Base-by-base conservation (phyloP, 768 basidiomycete genomes). In the Lentinula sp. region DNA sequence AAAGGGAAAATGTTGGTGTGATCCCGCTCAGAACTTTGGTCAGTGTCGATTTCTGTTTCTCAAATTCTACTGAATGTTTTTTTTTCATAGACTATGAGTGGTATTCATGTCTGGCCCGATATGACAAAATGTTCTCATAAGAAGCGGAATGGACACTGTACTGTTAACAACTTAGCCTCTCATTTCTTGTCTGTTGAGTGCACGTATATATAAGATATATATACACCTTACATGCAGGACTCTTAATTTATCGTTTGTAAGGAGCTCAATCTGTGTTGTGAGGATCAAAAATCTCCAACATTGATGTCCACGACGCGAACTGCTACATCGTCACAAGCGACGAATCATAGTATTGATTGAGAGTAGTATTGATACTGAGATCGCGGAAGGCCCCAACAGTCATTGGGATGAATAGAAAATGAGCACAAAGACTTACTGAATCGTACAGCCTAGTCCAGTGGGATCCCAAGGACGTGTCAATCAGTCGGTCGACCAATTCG, bases 371-470 rank as follows among this genome's bases (percentile, higher is more conserved):
- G 93, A 75, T 88, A 95, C 93, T 95, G 67, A 37, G 56, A 23
- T 37, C 18, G 16, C 15, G 28, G 11, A 37, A 32, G 42, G 61
- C 64, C 10, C 64, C 10, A 39, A 21, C 28, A 4, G 28, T 18
- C 56, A 18, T 15, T 13, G n/a, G 5, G 40, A 4, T 13, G 21
- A 43, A 49, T 5, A 28, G 6, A 3, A 40, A 6, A 28, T 3
- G 16, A 43, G 10, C 3, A 18, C 1, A 48, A 37, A 42, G 39
- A 65, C 88, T 68, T 68, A 93, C 92, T 62, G 93, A 97, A 73
- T 99, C 97, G 70, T 99, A 99, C 37, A 98, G 73, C 65, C 95
- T 81, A 40, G 97, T 98, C 89, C 95, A 98, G 63, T 91, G 87
- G 35, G 93, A 95, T 11, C 93, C 94, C 50, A 97, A 75, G 0